Percentiles rank a stretch among this genome's conserved stretches.
phyloP scores from a whole-genome alignment of 768 basidiomycete genomes.

The Xerocomellus chrysenteron region DNA sequence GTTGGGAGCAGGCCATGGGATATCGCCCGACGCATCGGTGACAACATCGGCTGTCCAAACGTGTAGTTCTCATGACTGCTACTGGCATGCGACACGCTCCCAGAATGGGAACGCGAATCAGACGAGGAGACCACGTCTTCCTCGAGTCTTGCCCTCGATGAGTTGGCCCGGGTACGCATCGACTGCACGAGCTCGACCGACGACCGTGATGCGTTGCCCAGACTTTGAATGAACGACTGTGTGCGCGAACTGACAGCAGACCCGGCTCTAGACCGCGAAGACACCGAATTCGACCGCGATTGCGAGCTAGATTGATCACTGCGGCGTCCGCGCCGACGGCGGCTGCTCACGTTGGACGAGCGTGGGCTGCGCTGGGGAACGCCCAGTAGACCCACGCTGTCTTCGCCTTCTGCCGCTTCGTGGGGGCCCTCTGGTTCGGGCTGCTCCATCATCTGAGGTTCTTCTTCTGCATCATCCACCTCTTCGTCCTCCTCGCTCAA shows the following conservation, averaged over 20 bases:
- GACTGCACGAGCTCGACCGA: constrained; percentile 57
- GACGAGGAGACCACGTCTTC: constrained; percentile 45
- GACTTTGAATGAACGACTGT: constrained; percentile 64
- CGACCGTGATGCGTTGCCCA: constrained; percentile 59
- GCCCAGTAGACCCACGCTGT: constrained; percentile 56
- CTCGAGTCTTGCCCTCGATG: constrained; percentile 68
- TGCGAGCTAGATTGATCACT: constrained; percentile 39
- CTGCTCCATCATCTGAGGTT: constrained; percentile 39
- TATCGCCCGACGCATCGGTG: constrained; percentile 21
- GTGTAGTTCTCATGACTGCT: constrained; percentile 69
- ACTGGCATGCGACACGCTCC: constrained; percentile 42
- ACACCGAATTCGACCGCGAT: constrained; percentile 27
- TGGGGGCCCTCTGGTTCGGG: constrained; percentile 52
- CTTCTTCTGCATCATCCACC: constrained; percentile 32
- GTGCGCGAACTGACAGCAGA: constrained; percentile 60
- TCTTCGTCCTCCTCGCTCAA: constrained; percentile 35
- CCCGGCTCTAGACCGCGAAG: constrained; percentile 44
- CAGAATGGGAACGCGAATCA: constrained; percentile 38
- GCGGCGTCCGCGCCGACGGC: constrained; percentile 32
- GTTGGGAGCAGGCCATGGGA: constrained; percentile 18
- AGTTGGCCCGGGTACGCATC: constrained; percentile 56
- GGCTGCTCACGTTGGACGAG: constrained; percentile 38
- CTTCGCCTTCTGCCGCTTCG: constrained; percentile 63
- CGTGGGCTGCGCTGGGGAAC: constrained; percentile 51
- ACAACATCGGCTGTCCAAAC: constrained; percentile 60